Evolutionary conservation across 352 stramenopile species (phyloP), one percentile per base, ranked within the genome.

Genomic region (Phytophthora multivora): DNA sequence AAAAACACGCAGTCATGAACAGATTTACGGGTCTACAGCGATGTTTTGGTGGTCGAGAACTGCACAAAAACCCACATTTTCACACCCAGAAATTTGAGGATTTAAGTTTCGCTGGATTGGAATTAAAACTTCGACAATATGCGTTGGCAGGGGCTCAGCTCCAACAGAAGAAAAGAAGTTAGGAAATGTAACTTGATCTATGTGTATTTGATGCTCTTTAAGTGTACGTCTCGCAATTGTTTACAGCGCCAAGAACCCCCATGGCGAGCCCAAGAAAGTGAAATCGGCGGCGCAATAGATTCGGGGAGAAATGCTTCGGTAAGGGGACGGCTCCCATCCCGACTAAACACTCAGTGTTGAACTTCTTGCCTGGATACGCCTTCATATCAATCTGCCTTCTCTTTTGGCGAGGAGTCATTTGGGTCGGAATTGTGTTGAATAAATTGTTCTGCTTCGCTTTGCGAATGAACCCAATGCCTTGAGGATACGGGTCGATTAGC

Each of bases 401-500:
- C 1, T 18, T 43, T 59, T 80, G 65, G 6, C 67, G 68, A 16
- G 81, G 81, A n/a, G 66, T 79, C 42, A 92, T 63, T 46, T 90
- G 74, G 0, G 63, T 86, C 39, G 76, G 79, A 8, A 75, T 50
- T 5, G 55, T 43, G 47, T 86, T 85, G 59, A 73, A 83, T 40
- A 83, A 38, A 12, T 63, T 66, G 57, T 86, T 85, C 12, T 59
- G 47, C 13, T 52, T 47, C 0, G 58, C 52, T 11, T 60, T 74
- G 15, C 25, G 63, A 35, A 85, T 65, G 19, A 79, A 86, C 7
- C 77, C 47, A 18, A 69, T 59, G 16, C 61, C 61, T 51, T 69
- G 61, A 25, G 61, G 61, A 21, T 65, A 69, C 18, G 61, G 61
- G 21, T 69, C 61, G 16, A 69, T 69, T 11, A 69, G 35, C 3